phyloP scores from a whole-genome alignment of 129 eudicot genomes.

The Ambrosia artemisiifolia region DNA sequence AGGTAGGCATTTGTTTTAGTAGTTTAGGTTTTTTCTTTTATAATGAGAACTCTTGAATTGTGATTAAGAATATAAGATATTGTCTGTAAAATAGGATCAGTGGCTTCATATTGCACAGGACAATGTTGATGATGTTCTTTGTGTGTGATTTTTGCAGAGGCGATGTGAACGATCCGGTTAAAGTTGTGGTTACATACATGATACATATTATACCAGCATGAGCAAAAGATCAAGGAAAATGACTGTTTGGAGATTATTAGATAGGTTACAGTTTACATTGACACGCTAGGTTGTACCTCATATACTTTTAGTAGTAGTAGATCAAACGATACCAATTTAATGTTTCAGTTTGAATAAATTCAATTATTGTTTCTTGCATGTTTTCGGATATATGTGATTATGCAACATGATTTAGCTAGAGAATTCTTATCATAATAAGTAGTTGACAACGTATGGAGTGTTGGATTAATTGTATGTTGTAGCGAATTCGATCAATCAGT shows the following conservation, averaged over 20 bases:
- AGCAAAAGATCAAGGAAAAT: constrained; percentile 1
- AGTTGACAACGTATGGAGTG: too few species aligned
- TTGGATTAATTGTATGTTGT: too few species aligned
- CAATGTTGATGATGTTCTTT: background rate
- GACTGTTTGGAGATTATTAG: background rate
- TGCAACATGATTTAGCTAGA: too few species aligned
- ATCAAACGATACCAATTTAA: too few species aligned
- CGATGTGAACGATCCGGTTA: background rate
- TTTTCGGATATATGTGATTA: too few species aligned
- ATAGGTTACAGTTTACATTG: constrained; percentile 15
- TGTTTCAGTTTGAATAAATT: background rate
- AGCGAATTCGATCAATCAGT: too few species aligned
- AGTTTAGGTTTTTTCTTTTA: background rate
- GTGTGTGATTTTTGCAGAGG: constrained; percentile 23
- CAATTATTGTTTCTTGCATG: background rate
- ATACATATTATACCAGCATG: background rate
- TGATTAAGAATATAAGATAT: background rate
- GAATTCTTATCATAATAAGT: too few species aligned
- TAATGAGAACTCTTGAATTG: background rate
- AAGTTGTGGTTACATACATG: background rate
- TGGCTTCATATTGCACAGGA: background rate
- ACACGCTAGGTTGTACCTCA: background rate
- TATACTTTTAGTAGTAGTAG: too few species aligned
- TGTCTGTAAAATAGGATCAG: background rate
- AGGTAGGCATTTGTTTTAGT: constrained; percentile 17